phyloP scores from a whole-genome alignment of 192 early-diverging fungal species.

The Coemansia nantahalensis region DNA sequence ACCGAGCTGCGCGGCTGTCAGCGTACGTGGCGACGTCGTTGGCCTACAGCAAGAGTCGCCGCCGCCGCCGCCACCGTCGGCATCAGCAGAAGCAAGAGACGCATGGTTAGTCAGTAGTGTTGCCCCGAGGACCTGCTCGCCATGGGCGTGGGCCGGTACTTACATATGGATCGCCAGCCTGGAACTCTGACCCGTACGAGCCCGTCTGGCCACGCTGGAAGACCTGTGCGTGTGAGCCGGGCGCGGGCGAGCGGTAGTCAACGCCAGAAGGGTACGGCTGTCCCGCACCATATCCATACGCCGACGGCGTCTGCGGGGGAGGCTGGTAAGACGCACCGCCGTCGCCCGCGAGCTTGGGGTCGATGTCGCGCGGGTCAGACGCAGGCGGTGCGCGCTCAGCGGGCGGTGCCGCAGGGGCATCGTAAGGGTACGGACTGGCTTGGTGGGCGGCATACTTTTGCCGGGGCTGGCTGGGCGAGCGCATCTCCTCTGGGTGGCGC shows the following conservation, averaged over 20 bases:
- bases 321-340: neutral
- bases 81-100: no score
- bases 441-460: constrained; percentile 23
- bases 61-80: no score
- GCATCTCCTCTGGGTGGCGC: neutral
- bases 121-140: no score
- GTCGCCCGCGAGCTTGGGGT: no score
- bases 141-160: neutral
- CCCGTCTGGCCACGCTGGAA: constrained; percentile 21
- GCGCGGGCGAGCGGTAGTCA: constrained; percentile 28
- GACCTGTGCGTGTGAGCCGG: constrained; percentile 18
- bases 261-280: constrained; percentile 9
- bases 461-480: constrained; percentile 18
- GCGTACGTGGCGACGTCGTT: neutral
- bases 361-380: no score
- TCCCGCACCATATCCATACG: neutral
- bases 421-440: constrained; percentile 15
- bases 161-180: constrained; percentile 18
- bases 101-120: no score
- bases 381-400: neutral
- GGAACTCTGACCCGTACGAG: constrained; percentile 1
- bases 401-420: constrained; percentile 2
- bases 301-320: neutral
- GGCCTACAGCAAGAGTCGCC: constrained; percentile 9
- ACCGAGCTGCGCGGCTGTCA: constrained; percentile 8